Evolutionary conservation across 257 asterid species (phyloP).

Genomic region (Gentiana dahurica): DNA sequence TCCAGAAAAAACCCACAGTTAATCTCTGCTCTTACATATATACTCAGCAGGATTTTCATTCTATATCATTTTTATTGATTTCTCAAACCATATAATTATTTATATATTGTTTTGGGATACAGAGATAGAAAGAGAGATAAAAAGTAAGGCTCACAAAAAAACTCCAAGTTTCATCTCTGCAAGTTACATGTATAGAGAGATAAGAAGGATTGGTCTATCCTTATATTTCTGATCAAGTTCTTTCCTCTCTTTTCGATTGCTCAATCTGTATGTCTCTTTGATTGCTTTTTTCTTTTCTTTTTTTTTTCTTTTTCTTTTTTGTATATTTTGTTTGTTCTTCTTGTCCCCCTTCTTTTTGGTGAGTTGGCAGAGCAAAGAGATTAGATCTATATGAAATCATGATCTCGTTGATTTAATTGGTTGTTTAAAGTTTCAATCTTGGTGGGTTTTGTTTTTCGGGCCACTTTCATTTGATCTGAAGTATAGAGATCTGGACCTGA

Average conservation of each 20-base stretch:
- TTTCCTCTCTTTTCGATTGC: constrained; percentile 31
- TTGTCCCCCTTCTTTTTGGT: constrained; percentile 5
- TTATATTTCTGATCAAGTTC: constrained; percentile 30
- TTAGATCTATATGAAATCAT: constrained; percentile 43
- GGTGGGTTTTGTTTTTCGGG: constrained; percentile 23
- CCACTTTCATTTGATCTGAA: constrained; percentile 46
- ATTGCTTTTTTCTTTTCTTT: background rate
- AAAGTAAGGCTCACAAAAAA: background rate
- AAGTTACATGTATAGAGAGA: constrained; percentile 4
- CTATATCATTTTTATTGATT: too few relatives aligned
- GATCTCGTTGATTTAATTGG: constrained; percentile 24
- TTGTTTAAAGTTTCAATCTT: constrained; percentile 27
- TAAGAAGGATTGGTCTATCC: constrained; percentile 20
- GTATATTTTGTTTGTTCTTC: constrained; percentile 1
- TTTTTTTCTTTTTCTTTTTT: background rate
- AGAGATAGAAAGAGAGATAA: constrained; percentile 6
- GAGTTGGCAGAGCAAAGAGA: constrained; percentile 15
- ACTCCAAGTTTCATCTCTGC: too few relatives aligned
- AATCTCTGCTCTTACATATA: constrained; percentile 24
- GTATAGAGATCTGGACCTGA: constrained; percentile 44
- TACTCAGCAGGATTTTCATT: background rate
- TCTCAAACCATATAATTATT: constrained; percentile 5
- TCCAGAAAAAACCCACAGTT: constrained; percentile 23
- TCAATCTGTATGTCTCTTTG: constrained; percentile 51
- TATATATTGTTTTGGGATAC: constrained; percentile 1